A percentile compares a stretch with the other conserved stretches of the same genome.
Evolutionary conservation across 202 grass and related monocot genomes (phyloP).

Genomic region (Setaria italica): DNA sequence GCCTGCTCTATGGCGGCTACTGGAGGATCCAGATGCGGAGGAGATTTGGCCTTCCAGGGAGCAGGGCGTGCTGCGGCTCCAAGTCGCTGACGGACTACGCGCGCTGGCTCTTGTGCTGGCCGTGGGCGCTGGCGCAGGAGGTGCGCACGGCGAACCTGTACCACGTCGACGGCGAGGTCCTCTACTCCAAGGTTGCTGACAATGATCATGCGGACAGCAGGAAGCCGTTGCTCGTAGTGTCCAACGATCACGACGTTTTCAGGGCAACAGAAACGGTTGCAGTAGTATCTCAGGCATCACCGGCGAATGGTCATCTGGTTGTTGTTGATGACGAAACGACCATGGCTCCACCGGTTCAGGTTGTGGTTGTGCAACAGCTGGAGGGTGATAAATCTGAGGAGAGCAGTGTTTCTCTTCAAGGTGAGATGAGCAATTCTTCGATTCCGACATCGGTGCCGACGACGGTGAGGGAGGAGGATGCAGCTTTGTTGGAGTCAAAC

Average conservation of each 20-base stretch:
- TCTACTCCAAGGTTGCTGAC: constrained; percentile 41
- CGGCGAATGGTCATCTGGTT: neutral
- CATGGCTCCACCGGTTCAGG: constrained; percentile 49
- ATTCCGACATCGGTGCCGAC: no score
- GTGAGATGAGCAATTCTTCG: neutral
- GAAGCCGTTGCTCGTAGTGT: neutral
- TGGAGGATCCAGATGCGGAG: constrained; percentile 78
- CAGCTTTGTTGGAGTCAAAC: neutral
- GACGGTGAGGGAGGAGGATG: neutral
- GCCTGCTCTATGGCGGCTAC: constrained; percentile 62
- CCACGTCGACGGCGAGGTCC: constrained; percentile 53
- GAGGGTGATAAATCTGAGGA: neutral
- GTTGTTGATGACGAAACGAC: constrained; percentile 30
- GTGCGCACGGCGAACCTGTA: constrained; percentile 71
- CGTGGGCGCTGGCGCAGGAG: constrained; percentile 81
- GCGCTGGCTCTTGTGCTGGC: constrained; percentile 84
- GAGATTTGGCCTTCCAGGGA: constrained; percentile 50
- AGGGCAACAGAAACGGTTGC: neutral
- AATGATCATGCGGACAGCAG: neutral
- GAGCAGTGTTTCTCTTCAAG: neutral
- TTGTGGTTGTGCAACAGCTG: neutral
- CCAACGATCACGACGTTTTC: neutral
- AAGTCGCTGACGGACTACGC: constrained; percentile 66
- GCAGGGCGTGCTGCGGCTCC: constrained; percentile 55
- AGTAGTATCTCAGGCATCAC: neutral